These are phyloP conservation scores for Gymnopilus dilepis DNA, from an alignment of 768 basidiomycete genomes.

Conservation along the genomic window DNA sequence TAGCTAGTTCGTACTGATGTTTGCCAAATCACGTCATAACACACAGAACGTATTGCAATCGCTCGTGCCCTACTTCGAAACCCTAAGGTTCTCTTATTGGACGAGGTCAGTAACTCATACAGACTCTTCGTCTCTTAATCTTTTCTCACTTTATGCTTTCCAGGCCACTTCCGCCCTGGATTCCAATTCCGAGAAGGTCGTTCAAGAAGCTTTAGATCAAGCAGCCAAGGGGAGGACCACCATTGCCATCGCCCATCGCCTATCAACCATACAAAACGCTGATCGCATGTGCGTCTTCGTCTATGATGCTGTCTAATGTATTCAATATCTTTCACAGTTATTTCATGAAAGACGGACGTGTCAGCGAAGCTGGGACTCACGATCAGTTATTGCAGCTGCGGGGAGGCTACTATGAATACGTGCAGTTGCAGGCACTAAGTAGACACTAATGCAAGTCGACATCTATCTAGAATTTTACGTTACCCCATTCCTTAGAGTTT, in stretches of 20 bases:
- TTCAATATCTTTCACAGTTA: constrained; percentile 52
- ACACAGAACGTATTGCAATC: constrained; percentile 74
- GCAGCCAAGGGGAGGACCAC: constrained; percentile 94
- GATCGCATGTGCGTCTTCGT: constrained; percentile 72
- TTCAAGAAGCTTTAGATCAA: constrained; percentile 91
- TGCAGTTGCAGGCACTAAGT: constrained; percentile 79
- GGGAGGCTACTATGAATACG: constrained; percentile 83
- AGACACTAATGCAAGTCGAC: constrained; percentile 41
- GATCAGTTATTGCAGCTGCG: constrained; percentile 71
- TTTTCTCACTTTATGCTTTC: neutral
- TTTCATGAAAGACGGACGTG: constrained; percentile 86
- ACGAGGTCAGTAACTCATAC: constrained; percentile 52
- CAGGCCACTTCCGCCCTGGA: constrained; percentile 88
- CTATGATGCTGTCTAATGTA: constrained; percentile 2
- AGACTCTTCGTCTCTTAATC: neutral
- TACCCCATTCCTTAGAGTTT: too few relatives aligned
- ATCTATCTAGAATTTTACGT: too few relatives aligned
- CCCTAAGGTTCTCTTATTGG: constrained; percentile 85
- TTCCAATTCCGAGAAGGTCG: constrained; percentile 92
- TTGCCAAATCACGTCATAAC: constrained; percentile 1
- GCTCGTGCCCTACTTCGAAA: constrained; percentile 91
- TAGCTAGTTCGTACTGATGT: neutral
- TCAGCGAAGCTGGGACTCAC: constrained; percentile 88
- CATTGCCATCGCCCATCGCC: constrained; percentile 92
- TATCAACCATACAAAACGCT: constrained; percentile 92